These are phyloP conservation scores for Tilletia caries DNA, from an alignment of 1,284 basidiomycete species.

Conservation along the genomic window DNA sequence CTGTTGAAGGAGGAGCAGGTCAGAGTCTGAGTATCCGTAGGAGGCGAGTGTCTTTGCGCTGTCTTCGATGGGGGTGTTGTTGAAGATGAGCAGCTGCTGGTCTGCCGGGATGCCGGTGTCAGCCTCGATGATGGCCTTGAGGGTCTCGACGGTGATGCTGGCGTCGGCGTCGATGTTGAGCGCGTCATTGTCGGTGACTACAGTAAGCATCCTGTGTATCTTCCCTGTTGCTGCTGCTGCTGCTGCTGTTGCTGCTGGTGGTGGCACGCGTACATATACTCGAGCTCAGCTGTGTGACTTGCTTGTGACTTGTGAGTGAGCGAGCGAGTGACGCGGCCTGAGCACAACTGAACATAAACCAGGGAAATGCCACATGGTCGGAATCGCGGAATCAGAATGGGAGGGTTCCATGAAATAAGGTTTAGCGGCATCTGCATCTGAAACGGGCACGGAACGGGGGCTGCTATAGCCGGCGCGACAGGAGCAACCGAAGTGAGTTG, in stretches of 20 bases:
- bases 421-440: no score
- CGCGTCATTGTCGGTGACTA: constrained; percentile 42
- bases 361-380: no score
- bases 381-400: no score
- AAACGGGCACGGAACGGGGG: no score
- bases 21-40: constrained; percentile 40
- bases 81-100: constrained; percentile 33
- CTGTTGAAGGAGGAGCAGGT: constrained; percentile 34
- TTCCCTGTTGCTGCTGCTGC: not conserved
- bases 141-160: constrained; percentile 44
- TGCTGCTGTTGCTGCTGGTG: not conserved
- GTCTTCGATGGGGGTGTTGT: constrained; percentile 29
- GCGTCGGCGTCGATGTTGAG: constrained; percentile 43
- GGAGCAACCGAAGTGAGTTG: no score
- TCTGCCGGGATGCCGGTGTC: constrained; percentile 35
- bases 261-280: not conserved
- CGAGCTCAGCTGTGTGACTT: no score
- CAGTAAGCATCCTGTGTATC: constrained; percentile 38
- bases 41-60: constrained; percentile 29
- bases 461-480: no score
- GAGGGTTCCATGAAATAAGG: no score
- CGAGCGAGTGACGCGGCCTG: no score
- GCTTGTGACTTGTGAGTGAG: no score
- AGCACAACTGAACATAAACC: no score
- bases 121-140: constrained; percentile 44